Evolutionary conservation across 1,284 basidiomycete species (phyloP), one percentile per base, ranked within the genome.

Genomic region (Rhodotorula sp.): DNA sequence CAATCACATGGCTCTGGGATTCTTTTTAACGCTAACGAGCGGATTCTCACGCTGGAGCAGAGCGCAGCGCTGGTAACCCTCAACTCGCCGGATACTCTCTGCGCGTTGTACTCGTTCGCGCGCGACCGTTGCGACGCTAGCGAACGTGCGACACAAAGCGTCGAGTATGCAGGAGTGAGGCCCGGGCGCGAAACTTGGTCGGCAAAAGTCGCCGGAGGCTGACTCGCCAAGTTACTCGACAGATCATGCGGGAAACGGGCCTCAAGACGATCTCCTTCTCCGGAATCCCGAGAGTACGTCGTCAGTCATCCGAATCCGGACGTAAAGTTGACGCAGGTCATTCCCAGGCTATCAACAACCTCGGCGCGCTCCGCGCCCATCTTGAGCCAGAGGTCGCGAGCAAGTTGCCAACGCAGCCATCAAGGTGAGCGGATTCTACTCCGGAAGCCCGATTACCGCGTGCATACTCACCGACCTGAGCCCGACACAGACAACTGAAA

Each of bases 171-270:
- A 0, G 62, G 65, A 3, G 69, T 71, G 49, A 49, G 68, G 57
- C 12, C 3, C 8, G 8, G 57, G 34, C 16, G 34, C 57, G 10
- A 14, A 8, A 56, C 6, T 12, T 16, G n/a, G 26, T 21, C 31
- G 57, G 18, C 1, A 34, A 6, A 8, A 6, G 5, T 7, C 2
- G 7, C 21, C 14, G 10, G 26, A 39, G 20, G 49, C 5, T 6
- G 26, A 16, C 15, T 51, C 51, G 29, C 14, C 5, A 34, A 34
- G 18, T 26, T 3, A 20, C 18, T 14, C 21, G 20, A 16, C 61
- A 76, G 74, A 81, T 94, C 77, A 94, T 98, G 88, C 87, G 96
- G 64, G 96, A 99, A 84, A 88, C 91, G 15, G 93, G 93, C 7
- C 81, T 99, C 80, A 98, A 99, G 84, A 94, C 92, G 78, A 89